A percentile compares a stretch with the other conserved stretches of the same genome.
These are phyloP conservation scores for Exserohilum turcica DNA, from an alignment of 2,329 filamentous ascomycete genomes.

Conservation along the genomic window DNA sequence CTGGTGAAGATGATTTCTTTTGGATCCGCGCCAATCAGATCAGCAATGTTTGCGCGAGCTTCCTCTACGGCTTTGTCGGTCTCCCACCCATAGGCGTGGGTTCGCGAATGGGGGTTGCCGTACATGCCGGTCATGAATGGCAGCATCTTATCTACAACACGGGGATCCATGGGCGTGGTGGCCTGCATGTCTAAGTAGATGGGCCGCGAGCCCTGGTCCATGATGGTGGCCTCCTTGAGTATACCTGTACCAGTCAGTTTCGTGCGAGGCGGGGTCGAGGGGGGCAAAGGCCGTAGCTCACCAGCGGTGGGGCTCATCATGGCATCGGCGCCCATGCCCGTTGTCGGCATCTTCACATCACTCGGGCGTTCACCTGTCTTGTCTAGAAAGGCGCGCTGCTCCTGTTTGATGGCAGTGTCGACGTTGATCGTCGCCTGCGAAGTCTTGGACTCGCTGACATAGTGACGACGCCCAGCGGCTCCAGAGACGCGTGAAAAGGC, in stretches of 20 bases:
- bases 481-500: slow-evolving; percentile 50
- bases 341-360: slow-evolving; percentile 64
- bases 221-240: slow-evolving; percentile 86
- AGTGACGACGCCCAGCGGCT: slow-evolving; percentile 62
- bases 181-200: slow-evolving; percentile 99
- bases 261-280: slow-evolving; percentile 4
- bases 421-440: slow-evolving; percentile 80
- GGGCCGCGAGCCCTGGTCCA: slow-evolving; percentile 89
- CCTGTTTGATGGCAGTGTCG: slow-evolving; percentile 82
- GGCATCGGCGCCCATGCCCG: slow-evolving; percentile 64
- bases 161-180: slow-evolving; percentile 91
- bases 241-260: slow-evolving; percentile 61
- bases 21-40: slow-evolving; percentile 87
- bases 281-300: slow-evolving; percentile 31
- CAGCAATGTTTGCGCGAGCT: slow-evolving; percentile 80
- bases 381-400: slow-evolving; percentile 77
- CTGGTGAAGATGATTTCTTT: slow-evolving; percentile 99
- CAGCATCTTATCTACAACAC: slow-evolving; percentile 95
- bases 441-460: slow-evolving; percentile 83
- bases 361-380: slow-evolving; percentile 61
- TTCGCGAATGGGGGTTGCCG: slow-evolving; percentile 95
- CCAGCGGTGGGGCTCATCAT: slow-evolving; percentile 82
- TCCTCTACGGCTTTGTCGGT: slow-evolving; percentile 92
- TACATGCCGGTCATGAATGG: slow-evolving; percentile 92
- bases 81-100: slow-evolving; percentile 98